Percentiles rank a stretch among this genome's conserved stretches.
phyloP scores from a whole-genome alignment of 192 early-diverging fungal species.

The Coemansia sp. region DNA sequence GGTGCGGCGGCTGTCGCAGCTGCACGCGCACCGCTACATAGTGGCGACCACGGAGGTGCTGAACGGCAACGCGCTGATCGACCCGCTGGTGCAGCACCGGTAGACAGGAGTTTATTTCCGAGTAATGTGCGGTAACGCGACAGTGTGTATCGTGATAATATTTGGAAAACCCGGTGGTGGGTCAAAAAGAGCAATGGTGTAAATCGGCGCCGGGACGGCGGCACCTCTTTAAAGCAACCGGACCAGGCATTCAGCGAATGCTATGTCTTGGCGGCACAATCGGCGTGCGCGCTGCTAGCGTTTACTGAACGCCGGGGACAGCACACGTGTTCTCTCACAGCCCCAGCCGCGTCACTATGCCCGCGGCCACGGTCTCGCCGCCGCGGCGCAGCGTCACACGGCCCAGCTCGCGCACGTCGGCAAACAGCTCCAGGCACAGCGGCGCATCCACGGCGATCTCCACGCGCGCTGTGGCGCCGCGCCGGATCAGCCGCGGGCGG shows the following conservation, averaged over 20 bases:
- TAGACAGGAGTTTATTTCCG: too few species aligned
- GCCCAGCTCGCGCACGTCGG: conserved; percentile 83
- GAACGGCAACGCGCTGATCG: conserved; percentile 78
- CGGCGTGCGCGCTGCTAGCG: too few species aligned
- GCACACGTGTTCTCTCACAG: conserved; percentile 9
- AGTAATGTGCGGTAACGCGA: too few species aligned
- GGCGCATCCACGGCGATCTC: conserved; percentile 70
- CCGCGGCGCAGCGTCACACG: conserved; percentile 82
- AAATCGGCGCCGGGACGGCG: too few species aligned
- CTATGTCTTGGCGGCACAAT: too few species aligned
- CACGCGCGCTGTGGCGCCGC: conserved; percentile 72
- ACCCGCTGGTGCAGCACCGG: conserved; percentile 42
- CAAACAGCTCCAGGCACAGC: conserved; percentile 81
- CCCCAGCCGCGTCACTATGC: conserved; percentile 59
- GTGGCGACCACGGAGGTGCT: conserved; percentile 86
- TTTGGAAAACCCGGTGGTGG: too few species aligned
- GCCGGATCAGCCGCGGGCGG: conserved; percentile 63
- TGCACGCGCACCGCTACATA: conserved; percentile 76
- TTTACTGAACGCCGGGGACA: too few species aligned
- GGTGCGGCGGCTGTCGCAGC: conserved; percentile 79
- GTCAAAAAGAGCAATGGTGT: too few species aligned
- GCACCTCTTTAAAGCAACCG: too few species aligned
- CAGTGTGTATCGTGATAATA: too few species aligned
- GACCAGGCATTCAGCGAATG: too few species aligned
- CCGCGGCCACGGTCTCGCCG: conserved; percentile 85